phyloP scores from a whole-genome alignment of 2,329 filamentous ascomycete genomes.

The Claviceps pusilla region DNA sequence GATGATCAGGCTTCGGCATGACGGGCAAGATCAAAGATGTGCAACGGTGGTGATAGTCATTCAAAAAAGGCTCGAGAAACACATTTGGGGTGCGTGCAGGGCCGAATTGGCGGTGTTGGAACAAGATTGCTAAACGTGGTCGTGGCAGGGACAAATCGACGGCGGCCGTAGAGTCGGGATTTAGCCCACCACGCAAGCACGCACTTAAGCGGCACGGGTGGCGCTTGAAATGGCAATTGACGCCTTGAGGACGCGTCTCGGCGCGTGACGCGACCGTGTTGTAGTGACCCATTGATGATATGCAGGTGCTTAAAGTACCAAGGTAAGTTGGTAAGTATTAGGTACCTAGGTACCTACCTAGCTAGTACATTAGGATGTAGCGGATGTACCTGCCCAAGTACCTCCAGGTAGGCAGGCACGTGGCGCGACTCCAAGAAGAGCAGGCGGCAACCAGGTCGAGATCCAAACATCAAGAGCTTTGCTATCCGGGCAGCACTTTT shows the following conservation, averaged over 20 bases:
- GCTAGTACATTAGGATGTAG: too few species aligned
- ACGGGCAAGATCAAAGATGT: constrained; percentile 4
- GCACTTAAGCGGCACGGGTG: too few species aligned
- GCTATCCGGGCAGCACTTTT: too few species aligned
- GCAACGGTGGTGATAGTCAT: constrained; percentile 7
- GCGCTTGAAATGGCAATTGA: neutral
- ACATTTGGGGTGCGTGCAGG: neutral
- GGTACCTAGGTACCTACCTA: too few species aligned
- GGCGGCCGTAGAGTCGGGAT: too few species aligned
- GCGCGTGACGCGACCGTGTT: constrained; percentile 2
- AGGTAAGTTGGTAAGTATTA: too few species aligned
- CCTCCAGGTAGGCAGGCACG: neutral
- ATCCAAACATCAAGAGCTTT: neutral
- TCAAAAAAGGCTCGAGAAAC: neutral
- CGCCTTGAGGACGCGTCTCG: constrained; percentile 1
- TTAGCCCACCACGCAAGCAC: neutral
- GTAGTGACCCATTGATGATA: neutral
- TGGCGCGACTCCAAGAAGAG: too few species aligned
- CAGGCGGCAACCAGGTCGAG: too few species aligned
- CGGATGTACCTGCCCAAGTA: too few species aligned
- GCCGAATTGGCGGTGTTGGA: neutral
- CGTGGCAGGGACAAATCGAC: neutral
- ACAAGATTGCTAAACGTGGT: neutral
- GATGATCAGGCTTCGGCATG: constrained; percentile 24
- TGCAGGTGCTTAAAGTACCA: neutral